Evolutionary conservation across 2,329 filamentous ascomycete species (phyloP), one percentile per base, ranked within the genome.

Genomic region (Aotearoamyces nothofagi): DNA sequence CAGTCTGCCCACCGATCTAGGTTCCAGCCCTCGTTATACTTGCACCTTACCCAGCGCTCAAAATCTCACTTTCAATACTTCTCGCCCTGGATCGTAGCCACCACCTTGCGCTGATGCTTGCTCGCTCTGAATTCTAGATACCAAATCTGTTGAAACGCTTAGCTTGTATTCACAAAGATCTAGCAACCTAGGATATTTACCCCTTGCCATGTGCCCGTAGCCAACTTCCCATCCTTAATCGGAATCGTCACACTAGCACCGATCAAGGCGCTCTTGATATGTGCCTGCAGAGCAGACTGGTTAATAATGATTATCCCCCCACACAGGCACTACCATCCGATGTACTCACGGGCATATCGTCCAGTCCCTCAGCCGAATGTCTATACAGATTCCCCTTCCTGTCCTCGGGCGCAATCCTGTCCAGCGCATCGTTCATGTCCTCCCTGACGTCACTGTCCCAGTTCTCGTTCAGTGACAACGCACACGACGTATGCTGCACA

Each of bases 41-140:
- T n/a, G n/a, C n/a, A n/a, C n/a, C n/a, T n/a, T n/a, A n/a, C n/a
- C n/a, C n/a, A n/a, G n/a, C n/a, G n/a, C n/a, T n/a, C 11, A n/a
- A n/a, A n/a, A n/a, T n/a, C n/a, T n/a, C 19, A 7, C n/a, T 20
- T 7, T 45, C 31, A 42, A 29, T 58, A 57, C 51, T 73, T 73
- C 58, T 94, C 80, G 24, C 87, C 90, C 54, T 96, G 86, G 37
- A 96, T 92, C 2, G 90, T 96, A 30, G 87, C 87, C 37, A 98
- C 76, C 9, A 96, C 69, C 50, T 73, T 79, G 45, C 90, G 69
- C 38, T 70, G 63, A 54, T 94, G 86, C 54, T 71, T 82, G 41
- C 60, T 60, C 11, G 60, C 66, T 32, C 86, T 65, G 51, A 94
- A 59, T 55, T 96, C 90, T 39, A 94, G 58, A 53, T 92, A 92